A percentile compares a stretch with the other conserved stretches of the same genome.
Conservation (phyloP, 768 basidiomycete species). For the Collybia sordida region DNA sequence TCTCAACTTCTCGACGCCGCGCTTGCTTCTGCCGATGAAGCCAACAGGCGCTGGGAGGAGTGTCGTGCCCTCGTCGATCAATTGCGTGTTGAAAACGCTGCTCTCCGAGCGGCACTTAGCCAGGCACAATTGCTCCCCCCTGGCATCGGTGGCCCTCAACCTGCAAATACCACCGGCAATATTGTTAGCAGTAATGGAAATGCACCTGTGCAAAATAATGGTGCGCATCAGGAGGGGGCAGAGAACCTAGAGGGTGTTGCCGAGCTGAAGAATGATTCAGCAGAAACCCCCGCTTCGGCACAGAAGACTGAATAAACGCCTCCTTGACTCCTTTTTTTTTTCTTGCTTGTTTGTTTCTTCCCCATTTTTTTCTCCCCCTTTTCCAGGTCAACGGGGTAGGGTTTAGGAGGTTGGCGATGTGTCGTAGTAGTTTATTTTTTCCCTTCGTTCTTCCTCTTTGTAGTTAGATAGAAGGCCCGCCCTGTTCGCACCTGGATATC, state of each 20-base stretch:
- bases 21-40: conserved; percentile 83
- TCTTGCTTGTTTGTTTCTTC: conserved; percentile 9
- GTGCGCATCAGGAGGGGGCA: conserved; percentile 27
- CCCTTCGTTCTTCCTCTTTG: background rate
- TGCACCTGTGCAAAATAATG: conserved; percentile 15
- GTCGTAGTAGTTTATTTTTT: background rate
- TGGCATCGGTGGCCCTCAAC: conserved; percentile 8
- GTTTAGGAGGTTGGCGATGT: background rate
- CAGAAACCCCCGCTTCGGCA: conserved; percentile 13
- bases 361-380: conserved; percentile 1
- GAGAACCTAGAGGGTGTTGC: conserved; percentile 22
- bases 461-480: background rate
- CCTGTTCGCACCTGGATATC: background rate
- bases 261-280: conserved; percentile 26
- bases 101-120: conserved; percentile 68
- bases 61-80: conserved; percentile 89
- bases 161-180: conserved; percentile 11
- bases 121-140: conserved; percentile 42
- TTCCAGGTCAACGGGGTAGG: conserved; percentile 5
- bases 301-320: conserved; percentile 16
- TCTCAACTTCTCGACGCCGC: conserved; percentile 86
- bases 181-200: conserved; percentile 6
- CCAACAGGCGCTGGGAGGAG: conserved; percentile 88
- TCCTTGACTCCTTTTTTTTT: conserved; percentile 7
- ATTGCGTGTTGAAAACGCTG: conserved; percentile 80